These are phyloP conservation scores for Chamaenerion angustifolium DNA, from an alignment of 345 rosid species.

Conservation along the genomic window DNA sequence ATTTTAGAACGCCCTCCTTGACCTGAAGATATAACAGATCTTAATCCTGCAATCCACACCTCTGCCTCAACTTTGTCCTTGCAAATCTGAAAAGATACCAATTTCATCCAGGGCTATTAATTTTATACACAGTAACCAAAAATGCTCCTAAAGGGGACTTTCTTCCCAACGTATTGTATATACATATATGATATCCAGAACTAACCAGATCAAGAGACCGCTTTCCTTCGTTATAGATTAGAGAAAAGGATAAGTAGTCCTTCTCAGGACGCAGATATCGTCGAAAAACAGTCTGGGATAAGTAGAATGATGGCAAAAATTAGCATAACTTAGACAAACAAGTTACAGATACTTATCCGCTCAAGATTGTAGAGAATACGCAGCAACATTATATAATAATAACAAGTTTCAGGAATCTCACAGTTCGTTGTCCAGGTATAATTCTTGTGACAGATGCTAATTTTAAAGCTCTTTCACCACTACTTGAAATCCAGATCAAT, in stretches of 20 bases:
- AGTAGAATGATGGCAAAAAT: slow-evolving; percentile 4
- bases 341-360: too few species aligned
- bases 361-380: neutral
- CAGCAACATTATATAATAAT: neutral
- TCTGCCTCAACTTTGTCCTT: slow-evolving; percentile 94
- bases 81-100: slow-evolving; percentile 44
- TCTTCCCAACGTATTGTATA: neutral
- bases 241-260: slow-evolving; percentile 86
- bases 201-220: slow-evolving; percentile 92
- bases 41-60: slow-evolving; percentile 82
- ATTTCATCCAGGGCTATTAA: slow-evolving; percentile 1
- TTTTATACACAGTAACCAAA: slow-evolving; percentile 5
- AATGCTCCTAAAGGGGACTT: neutral
- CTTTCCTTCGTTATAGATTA: slow-evolving; percentile 68
- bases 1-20: slow-evolving; percentile 89
- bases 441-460: slow-evolving; percentile 65
- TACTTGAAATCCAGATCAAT: slow-evolving; percentile 79
- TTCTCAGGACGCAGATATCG: slow-evolving; percentile 71
- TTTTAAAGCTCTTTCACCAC: slow-evolving; percentile 75
- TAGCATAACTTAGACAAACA: neutral
- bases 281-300: slow-evolving; percentile 70
- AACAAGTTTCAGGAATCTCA: slow-evolving; percentile 24
- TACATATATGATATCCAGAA: slow-evolving; percentile 14
- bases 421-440: slow-evolving; percentile 96
- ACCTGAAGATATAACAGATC: slow-evolving; percentile 55